Conservation (phyloP, 192 early-diverging fungal genomes). For the Backusella mclennaniae region DNA sequence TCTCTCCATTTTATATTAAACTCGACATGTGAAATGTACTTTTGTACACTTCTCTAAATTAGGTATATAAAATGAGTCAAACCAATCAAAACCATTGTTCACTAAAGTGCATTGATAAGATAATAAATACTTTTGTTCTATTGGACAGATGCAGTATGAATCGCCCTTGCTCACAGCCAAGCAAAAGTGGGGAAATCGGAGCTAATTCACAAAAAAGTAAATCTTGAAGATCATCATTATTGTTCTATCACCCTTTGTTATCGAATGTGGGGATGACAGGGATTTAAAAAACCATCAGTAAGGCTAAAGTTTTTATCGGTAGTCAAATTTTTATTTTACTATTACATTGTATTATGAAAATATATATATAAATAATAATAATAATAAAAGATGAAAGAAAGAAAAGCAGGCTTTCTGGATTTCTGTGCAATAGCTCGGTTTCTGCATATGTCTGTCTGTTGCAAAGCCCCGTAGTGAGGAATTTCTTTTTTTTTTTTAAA, state of each 20-base stretch:
- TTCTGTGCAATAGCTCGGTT: too few relatives aligned
- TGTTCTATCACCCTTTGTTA: neutral
- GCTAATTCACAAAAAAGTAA: neutral
- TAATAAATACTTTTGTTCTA: neutral
- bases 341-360: neutral
- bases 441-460: neutral
- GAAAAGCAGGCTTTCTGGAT: too few relatives aligned
- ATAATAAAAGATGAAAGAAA: too few relatives aligned
- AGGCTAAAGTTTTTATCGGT: neutral
- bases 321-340: neutral
- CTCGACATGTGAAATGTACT: constrained; percentile 3
- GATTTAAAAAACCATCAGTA: neutral
- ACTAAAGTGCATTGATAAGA: neutral
- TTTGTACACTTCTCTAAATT: neutral
- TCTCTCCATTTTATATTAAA: neutral
- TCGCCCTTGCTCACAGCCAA: constrained; percentile 11
- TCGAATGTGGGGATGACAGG: neutral
- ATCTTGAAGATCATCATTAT: neutral
- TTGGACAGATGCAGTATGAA: constrained; percentile 14
- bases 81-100: neutral
- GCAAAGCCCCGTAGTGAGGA: neutral
- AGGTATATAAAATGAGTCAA: constrained; percentile 20
- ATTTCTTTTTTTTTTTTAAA: neutral
- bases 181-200: constrained; percentile 10
- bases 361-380: too few relatives aligned